These are phyloP conservation scores for Trichoderma asperellum DNA, from an alignment of 2,329 filamentous ascomycete genomes.

Conservation along the genomic window DNA sequence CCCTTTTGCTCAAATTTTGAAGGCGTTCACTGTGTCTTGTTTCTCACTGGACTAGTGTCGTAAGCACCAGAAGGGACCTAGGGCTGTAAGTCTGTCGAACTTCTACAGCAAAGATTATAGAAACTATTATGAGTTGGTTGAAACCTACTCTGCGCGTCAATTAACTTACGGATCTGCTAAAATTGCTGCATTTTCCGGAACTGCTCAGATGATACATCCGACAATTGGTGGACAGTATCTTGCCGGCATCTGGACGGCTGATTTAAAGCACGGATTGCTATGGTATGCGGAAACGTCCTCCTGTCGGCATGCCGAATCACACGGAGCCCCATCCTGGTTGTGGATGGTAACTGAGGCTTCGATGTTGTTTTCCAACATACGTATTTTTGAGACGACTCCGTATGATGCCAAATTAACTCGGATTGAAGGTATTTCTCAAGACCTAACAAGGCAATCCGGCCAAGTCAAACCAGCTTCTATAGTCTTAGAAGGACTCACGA, in stretches of 20 bases:
- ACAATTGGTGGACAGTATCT: conserved; percentile 14
- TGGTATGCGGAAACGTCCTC: conserved; percentile 4
- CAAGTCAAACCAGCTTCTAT: not conserved
- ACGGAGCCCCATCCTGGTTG: conserved; percentile 22
- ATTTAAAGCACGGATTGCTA: conserved; percentile 7
- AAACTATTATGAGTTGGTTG: conserved; percentile 8
- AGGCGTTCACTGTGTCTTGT: too few species aligned
- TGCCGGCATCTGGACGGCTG: conserved; percentile 15
- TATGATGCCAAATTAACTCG: not conserved
- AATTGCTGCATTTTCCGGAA: conserved; percentile 12
- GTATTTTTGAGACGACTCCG: not conserved
- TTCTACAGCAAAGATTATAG: too few species aligned
- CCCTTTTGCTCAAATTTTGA: too few species aligned
- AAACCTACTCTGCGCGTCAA: conserved; percentile 1
- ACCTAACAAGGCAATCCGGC: not conserved
- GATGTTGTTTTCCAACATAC: not conserved
- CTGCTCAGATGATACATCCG: conserved; percentile 6
- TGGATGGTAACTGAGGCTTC: conserved; percentile 15
- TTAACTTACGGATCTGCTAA: conserved; percentile 20
- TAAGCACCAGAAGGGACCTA: too few species aligned
- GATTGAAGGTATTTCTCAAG: not conserved
- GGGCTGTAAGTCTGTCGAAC: too few species aligned
- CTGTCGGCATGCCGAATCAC: not conserved
- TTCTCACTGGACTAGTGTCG: too few species aligned
- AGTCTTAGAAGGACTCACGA: not conserved